Conservation (phyloP, 306 rosid genomes). For the Rubus idaeus region DNA sequence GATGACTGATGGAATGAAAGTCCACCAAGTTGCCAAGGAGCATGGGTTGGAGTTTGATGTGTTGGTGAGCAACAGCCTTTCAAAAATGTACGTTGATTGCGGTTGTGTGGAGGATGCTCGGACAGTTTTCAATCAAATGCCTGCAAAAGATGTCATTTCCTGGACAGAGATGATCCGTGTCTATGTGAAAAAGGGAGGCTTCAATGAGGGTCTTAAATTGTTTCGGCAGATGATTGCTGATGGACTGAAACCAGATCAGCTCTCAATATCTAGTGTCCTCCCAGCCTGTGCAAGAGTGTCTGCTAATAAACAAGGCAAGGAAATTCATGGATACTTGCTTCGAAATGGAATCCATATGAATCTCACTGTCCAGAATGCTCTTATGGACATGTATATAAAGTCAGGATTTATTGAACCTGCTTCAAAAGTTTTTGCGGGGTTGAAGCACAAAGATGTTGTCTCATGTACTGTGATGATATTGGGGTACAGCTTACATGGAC, state of each 20-base stretch:
- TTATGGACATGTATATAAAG: slow-evolving; percentile 68
- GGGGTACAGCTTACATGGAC: slow-evolving; percentile 67
- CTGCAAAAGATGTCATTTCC: slow-evolving; percentile 49
- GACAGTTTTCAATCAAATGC: slow-evolving; percentile 47
- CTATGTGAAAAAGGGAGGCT: slow-evolving; percentile 55
- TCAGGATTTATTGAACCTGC: slow-evolving; percentile 58
- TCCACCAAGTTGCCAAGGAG: slow-evolving; percentile 47
- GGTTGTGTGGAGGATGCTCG: slow-evolving; percentile 46
- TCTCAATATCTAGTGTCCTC: slow-evolving; percentile 51
- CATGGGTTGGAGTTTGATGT: slow-evolving; percentile 52
- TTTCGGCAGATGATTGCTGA: slow-evolving; percentile 53
- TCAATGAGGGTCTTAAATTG: slow-evolving; percentile 60
- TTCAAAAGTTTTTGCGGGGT: slow-evolving; percentile 40
- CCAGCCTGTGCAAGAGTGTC: slow-evolving; percentile 73
- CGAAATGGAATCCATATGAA: slow-evolving; percentile 42
- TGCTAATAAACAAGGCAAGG: slow-evolving; percentile 58
- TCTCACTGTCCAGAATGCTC: slow-evolving; percentile 55
- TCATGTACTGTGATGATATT: slow-evolving; percentile 66
- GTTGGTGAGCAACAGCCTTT: slow-evolving; percentile 56
- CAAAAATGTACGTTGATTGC: slow-evolving; percentile 69
- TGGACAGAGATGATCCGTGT: slow-evolving; percentile 60
- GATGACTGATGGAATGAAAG: slow-evolving; percentile 38
- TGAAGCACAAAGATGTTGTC: slow-evolving; percentile 46
- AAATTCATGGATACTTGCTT: slow-evolving; percentile 65
- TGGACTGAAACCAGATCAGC: slow-evolving; percentile 49